Percentiles rank a stretch among this genome's conserved stretches.
Evolutionary conservation across 352 stramenopile genomes (phyloP).

Genomic region (Pythium angustatum): DNA sequence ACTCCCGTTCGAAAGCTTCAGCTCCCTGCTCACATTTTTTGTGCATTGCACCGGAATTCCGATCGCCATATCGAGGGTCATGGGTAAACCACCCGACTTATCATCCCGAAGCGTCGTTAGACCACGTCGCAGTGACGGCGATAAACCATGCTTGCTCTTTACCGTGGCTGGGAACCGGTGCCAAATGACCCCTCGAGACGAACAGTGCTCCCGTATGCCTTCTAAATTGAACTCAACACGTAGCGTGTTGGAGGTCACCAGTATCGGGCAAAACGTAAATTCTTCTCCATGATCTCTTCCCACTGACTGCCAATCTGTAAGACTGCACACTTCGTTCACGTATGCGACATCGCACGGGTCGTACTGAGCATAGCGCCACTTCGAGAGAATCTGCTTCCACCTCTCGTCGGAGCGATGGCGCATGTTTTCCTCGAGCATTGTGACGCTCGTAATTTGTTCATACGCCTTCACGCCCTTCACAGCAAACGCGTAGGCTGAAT

Average conservation of each 20-base stretch:
- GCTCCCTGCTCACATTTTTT: constrained; percentile 2
- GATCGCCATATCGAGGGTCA: constrained; percentile 5
- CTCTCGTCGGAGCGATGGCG: constrained; percentile 1
- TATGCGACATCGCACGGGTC: constrained; percentile 1
- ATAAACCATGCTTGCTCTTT: neutral
- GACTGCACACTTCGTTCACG: no score
- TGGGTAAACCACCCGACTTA: constrained; percentile 3
- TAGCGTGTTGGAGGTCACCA: constrained; percentile 16
- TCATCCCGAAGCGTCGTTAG: constrained; percentile 27
- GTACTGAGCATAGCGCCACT: constrained; percentile 5
- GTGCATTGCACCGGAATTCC: constrained; percentile 13
- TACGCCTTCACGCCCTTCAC: neutral
- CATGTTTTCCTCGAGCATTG: constrained; percentile 21
- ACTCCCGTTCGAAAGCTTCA: constrained; percentile 14
- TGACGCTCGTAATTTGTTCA: neutral
- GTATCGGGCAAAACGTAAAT: constrained; percentile 14
- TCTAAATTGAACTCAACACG: constrained; percentile 8
- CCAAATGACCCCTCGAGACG: no score
- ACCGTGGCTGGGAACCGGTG: constrained; percentile 12
- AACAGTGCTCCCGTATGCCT: neutral
- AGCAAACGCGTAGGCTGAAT: neutral
- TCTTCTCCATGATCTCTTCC: no score
- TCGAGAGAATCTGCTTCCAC: constrained; percentile 11
- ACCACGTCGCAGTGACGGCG: neutral
- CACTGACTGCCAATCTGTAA: no score